Conservation (phyloP, 2,329 filamentous ascomycete genomes). For the Esteya vermicola region DNA sequence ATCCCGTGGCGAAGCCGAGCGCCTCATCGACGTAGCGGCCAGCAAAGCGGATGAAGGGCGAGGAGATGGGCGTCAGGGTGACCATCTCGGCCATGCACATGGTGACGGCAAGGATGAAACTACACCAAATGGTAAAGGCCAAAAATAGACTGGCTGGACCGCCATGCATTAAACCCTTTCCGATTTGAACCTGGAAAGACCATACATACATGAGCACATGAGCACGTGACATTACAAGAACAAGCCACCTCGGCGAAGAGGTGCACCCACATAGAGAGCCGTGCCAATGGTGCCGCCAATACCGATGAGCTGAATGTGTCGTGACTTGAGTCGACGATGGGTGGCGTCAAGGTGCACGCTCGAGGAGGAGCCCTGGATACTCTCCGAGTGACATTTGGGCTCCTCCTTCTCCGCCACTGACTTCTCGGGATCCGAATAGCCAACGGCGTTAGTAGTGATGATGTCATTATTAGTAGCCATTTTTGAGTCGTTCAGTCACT, state of each 20-base stretch:
- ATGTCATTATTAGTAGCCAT: too few species aligned
- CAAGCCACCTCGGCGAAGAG: neutral
- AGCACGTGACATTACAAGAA: too few species aligned
- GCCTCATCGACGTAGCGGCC: conserved; percentile 29
- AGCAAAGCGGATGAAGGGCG: conserved; percentile 32
- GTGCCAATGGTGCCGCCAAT: conserved; percentile 31
- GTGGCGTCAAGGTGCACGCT: too few species aligned
- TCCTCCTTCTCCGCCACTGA: too few species aligned
- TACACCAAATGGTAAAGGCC: conserved; percentile 21
- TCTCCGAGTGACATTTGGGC: too few species aligned
- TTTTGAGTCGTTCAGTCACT: too few species aligned
- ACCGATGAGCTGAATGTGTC: conserved; percentile 36
- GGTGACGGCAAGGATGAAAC: conserved; percentile 18
- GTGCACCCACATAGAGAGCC: neutral
- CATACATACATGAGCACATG: too few species aligned
- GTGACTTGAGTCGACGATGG: conserved; percentile 21
- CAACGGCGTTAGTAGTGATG: too few species aligned
- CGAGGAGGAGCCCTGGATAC: too few species aligned
- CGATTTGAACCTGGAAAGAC: conserved; percentile 1
- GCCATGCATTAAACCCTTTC: neutral
- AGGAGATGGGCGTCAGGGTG: conserved; percentile 42
- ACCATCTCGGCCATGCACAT: conserved; percentile 38
- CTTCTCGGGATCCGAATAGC: too few species aligned
- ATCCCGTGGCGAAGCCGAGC: conserved; percentile 30
- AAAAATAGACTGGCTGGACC: conserved; percentile 12